Conservation (phyloP, 2,329 filamentous ascomycete genomes). For the Aspergillus hiratsukae region DNA sequence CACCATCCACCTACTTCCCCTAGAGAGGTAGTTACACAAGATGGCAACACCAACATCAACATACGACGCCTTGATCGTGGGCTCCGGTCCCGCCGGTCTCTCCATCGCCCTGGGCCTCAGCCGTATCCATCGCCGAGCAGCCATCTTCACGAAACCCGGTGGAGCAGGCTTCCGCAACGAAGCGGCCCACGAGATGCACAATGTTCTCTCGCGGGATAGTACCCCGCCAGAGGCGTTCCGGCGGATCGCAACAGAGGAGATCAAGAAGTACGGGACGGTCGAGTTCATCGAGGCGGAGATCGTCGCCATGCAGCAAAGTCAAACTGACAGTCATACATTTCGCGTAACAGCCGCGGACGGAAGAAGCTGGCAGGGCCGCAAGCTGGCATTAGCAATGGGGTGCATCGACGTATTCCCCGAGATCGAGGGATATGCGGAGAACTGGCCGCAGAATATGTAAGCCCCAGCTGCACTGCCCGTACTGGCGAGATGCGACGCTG, state of each 20-base stretch:
- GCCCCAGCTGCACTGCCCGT: constrained; percentile 6
- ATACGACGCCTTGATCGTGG: constrained; percentile 30
- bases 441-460: constrained; percentile 51
- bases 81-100: constrained; percentile 45
- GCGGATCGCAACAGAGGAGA: not conserved
- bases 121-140: constrained; percentile 33
- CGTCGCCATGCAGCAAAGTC: not conserved
- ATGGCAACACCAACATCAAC: too few relatives aligned
- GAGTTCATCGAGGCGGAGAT: not conserved
- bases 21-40: too few relatives aligned
- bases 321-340: not conserved
- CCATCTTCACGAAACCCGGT: constrained; percentile 41
- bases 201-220: constrained; percentile 36
- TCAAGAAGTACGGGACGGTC: not conserved
- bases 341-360: constrained; percentile 38
- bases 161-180: constrained; percentile 39
- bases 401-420: constrained; percentile 48
- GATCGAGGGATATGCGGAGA: constrained; percentile 50
- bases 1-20: too few relatives aligned
- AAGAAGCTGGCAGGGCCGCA: constrained; percentile 44
- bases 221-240: constrained; percentile 24
- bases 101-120: constrained; percentile 37
- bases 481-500: not conserved
- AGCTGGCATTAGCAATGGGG: constrained; percentile 54
- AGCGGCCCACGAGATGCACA: constrained; percentile 44